Evolutionary conservation across 225 moss, liverwort and hornwort genomes (phyloP).

Genomic region (Bryoerythrophyllum caledonicum): DNA sequence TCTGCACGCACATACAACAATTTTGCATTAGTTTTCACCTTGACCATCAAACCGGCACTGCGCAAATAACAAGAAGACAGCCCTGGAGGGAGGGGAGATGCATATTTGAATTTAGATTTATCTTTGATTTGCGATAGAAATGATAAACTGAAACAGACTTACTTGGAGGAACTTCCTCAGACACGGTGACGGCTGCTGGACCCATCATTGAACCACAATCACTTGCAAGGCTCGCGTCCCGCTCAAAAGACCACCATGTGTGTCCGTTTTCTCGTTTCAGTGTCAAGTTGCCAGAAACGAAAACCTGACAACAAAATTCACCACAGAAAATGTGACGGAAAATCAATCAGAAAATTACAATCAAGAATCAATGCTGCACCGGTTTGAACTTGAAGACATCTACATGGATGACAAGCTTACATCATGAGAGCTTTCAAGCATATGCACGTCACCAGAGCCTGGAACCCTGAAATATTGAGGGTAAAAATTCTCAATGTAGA

Average conservation of each 20-base stretch:
- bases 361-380: not conserved
- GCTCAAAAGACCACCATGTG: constrained; percentile 91
- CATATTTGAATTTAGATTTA: not conserved
- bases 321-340: not conserved
- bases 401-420: constrained; percentile 27
- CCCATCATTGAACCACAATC: constrained; percentile 61
- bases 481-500: constrained; percentile 63
- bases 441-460: constrained; percentile 62
- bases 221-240: constrained; percentile 36
- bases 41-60: not conserved
- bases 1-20: constrained; percentile 38
- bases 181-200: constrained; percentile 65
- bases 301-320: constrained; percentile 32
- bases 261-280: constrained; percentile 67
- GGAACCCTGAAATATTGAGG: constrained; percentile 75
- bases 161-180: constrained; percentile 96
- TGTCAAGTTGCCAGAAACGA: constrained; percentile 74
- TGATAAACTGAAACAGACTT: constrained; percentile 23
- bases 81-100: not conserved
- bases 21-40: not conserved
- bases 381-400: not conserved
- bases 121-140: too few relatives aligned
- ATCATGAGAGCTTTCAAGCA: constrained; percentile 26
- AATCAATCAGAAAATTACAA: not conserved
- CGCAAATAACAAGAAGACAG: not conserved